phyloP scores from a whole-genome alignment of 768 basidiomycete species.

The Chiua virens region DNA sequence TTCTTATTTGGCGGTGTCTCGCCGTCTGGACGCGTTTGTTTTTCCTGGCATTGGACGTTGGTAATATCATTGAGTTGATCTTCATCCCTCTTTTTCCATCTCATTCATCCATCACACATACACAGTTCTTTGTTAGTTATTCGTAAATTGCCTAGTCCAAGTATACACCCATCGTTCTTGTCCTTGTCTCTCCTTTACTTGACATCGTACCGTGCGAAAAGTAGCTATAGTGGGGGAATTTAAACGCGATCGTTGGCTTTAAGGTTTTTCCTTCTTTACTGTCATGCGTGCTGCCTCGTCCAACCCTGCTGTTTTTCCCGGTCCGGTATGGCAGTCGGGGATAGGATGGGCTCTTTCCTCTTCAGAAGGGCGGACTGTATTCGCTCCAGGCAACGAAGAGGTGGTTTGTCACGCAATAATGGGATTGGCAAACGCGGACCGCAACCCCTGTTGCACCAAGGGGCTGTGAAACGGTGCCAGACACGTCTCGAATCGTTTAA shows the following conservation, averaged over 20 bases:
- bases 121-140: conserved; percentile 19
- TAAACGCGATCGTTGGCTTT: neutral
- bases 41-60: neutral
- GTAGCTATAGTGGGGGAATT: neutral
- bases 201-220: conserved; percentile 17
- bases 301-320: conserved; percentile 13
- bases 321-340: conserved; percentile 10
- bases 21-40: neutral
- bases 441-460: neutral
- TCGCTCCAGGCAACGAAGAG: conserved; percentile 28
- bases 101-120: neutral
- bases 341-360: conserved; percentile 25
- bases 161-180: neutral
- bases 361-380: conserved; percentile 16
- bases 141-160: conserved; percentile 20
- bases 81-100: neutral
- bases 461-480: conserved; percentile 15
- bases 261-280: neutral
- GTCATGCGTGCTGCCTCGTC: conserved; percentile 16
- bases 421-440: conserved; percentile 7
- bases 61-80: conserved; percentile 1
- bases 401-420: conserved; percentile 32
- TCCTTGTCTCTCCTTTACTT: neutral
- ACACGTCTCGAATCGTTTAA: conserved; percentile 6
- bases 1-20: neutral